Evolutionary conservation across 805 yeast species (phyloP), one percentile per base, ranked within the genome.

Genomic region (Candida sakaeoensis): DNA sequence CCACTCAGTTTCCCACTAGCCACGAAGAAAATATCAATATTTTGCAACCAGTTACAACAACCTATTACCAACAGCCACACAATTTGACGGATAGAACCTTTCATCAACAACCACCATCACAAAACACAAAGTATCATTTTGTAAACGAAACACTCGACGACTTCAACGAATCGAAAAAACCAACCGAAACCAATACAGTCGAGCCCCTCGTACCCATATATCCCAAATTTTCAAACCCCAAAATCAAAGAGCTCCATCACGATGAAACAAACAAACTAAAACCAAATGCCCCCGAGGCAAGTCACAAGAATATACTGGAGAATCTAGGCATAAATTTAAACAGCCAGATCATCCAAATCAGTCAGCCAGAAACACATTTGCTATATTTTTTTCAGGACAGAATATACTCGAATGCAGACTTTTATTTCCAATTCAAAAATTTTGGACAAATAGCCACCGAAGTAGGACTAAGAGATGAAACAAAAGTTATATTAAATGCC

Each of bases 341-440:
- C 4, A 8, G 10, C 7, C 19, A 4, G 16, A 15, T 9, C 5
- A 13, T 28, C 8, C 10, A 8, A 28, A 28, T 28, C 4, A 28
- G 19, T 28, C 18, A 9, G 5, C 7, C 5, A 8, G 18, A 28
- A 28, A 28, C 9, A 14, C 12, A 28, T 8, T 14, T 28, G 5
- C 16, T 28, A 15, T 8, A 28, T 14, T 14, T 28, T 7, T 28
- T 28, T 28, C 17, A 8, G 16, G 18, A 13, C 5, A 15, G 16
- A 28, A 5, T 14, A 7, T 28, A 28, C 16, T 15, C 32, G 7
- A 14, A 15, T 8, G 4, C 17, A 8, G 32, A 28, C 10, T 28
- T 28, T 28, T 28, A 28, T 28, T 28, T 28, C 16, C 32, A 28
- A 15, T 28, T 28, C 16, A 28, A 28, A 28, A 12, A n/a, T 28